A percentile compares a stretch with the other conserved stretches of the same genome.
Evolutionary conservation across 2,329 filamentous ascomycete genomes (phyloP).

Genomic region (Fusarium chaquense): DNA sequence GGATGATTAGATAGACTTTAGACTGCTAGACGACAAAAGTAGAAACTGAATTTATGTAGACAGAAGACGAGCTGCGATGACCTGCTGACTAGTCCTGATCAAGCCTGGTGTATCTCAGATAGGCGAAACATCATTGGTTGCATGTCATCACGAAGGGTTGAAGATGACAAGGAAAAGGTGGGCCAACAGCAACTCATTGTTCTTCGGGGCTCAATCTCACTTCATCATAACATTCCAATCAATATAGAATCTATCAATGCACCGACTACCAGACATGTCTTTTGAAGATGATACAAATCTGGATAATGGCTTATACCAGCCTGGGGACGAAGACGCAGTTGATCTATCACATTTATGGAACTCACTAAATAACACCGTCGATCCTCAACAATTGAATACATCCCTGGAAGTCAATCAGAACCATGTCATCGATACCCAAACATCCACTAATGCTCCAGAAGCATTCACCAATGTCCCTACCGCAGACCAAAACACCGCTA

Average conservation of each 20-base stretch:
- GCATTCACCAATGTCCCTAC: accelerated
- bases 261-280: accelerated
- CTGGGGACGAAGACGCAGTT: accelerated
- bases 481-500: not conserved
- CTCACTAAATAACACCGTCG: not conserved
- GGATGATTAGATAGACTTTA: not conserved
- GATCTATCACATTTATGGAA: not conserved
- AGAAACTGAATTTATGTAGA: too few species aligned
- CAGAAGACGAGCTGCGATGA: not conserved
- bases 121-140: not conserved
- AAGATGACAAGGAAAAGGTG: conserved; percentile 31
- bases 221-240: not conserved
- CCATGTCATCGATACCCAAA: not conserved
- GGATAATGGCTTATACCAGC: accelerated
- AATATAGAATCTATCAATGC: accelerated
- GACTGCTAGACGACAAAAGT: not conserved
- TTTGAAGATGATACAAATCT: accelerated
- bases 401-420: not conserved
- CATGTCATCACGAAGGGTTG: not conserved
- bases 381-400: not conserved
- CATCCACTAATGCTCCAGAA: accelerated
- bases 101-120: accelerated
- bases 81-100: not conserved
- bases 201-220: not conserved
- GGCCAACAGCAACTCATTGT: not conserved